These are phyloP conservation scores for Salix suchowensis DNA, from an alignment of 345 rosid genomes.

Conservation along the genomic window DNA sequence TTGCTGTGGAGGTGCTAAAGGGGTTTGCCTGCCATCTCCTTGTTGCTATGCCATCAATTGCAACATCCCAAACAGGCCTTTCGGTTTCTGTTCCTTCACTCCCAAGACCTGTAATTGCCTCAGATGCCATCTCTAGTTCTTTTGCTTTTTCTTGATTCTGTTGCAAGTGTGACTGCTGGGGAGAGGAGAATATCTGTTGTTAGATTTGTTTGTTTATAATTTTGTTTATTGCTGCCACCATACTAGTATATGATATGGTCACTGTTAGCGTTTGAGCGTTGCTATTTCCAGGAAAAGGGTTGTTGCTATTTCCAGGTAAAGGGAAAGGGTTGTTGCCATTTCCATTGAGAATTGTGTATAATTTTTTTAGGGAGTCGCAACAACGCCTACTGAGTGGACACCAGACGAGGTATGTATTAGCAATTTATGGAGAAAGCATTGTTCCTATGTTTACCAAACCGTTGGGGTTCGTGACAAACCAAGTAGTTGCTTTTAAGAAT, in stretches of 20 bases:
- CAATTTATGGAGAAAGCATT: conserved; percentile 16
- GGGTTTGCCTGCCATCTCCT: conserved; percentile 78
- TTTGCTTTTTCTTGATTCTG: conserved; percentile 21
- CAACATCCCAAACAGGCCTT: conserved; percentile 95
- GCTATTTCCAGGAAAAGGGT: conserved; percentile 30
- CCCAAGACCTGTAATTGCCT: conserved; percentile 94
- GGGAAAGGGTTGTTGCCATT: conserved; percentile 22
- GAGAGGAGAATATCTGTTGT: conserved; percentile 45
- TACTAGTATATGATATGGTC: neutral
- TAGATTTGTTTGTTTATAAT: conserved; percentile 50
- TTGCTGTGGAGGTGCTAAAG: conserved; percentile 87
- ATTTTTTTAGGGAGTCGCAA: conserved; percentile 21
- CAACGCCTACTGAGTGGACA: conserved; percentile 4
- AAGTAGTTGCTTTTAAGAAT: conserved; percentile 7
- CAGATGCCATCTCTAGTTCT: conserved; percentile 69
- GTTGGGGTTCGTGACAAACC: conserved; percentile 13
- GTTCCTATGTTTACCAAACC: conserved; percentile 16
- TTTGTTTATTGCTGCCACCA: conserved; percentile 16
- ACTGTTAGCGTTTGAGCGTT: conserved; percentile 18
- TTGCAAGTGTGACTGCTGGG: conserved; percentile 39
- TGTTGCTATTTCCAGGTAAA: conserved; percentile 31
- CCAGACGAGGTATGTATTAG: conserved; percentile 12
- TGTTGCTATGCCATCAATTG: conserved; percentile 97
- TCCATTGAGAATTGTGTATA: conserved; percentile 35
- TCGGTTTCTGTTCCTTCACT: conserved; percentile 94